Conservation (phyloP, 2,329 filamentous ascomycete genomes). For the Penicillium hesseltinei region DNA sequence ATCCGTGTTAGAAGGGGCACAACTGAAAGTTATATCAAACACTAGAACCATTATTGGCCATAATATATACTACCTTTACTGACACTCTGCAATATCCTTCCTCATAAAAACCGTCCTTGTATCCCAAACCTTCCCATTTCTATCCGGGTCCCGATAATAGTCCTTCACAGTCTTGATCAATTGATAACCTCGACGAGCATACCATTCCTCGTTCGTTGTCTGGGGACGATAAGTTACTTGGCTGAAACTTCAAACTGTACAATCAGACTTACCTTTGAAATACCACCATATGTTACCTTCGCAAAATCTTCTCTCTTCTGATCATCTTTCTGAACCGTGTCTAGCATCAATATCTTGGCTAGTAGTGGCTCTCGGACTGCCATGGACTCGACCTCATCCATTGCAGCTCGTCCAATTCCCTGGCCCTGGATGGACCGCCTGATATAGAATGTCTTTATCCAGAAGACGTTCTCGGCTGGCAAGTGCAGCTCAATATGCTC, state of each 20-base stretch:
- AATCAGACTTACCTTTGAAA: conserved; percentile 16
- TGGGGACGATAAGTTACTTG: conserved; percentile 4
- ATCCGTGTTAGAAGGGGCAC: background rate
- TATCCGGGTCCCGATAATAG: conserved; percentile 16
- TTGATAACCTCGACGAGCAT: conserved; percentile 20
- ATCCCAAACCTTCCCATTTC: conserved; percentile 15
- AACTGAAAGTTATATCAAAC: background rate
- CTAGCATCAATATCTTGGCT: conserved; percentile 21
- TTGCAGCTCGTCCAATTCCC: conserved; percentile 21
- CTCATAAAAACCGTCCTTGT: conserved; percentile 23
- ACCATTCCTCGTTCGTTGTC: conserved; percentile 23
- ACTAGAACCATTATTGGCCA: background rate
- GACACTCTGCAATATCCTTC: conserved; percentile 14
- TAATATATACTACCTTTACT: background rate
- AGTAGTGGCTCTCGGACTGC: conserved; percentile 15
- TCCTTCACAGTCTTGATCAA: conserved; percentile 17
- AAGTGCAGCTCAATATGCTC: conserved; percentile 10
- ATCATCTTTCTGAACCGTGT: conserved; percentile 19
- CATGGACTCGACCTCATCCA: conserved; percentile 23
- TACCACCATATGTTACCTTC: conserved; percentile 2
- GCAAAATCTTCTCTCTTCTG: conserved; percentile 20
- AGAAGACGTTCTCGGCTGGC: conserved; percentile 13
- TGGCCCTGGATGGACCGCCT: conserved; percentile 12
- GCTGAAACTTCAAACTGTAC: background rate
- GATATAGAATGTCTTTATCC: conserved; percentile 24